These are phyloP conservation scores for Elsinoe batatas DNA, from an alignment of 2,329 filamentous ascomycete genomes.

Conservation along the genomic window DNA sequence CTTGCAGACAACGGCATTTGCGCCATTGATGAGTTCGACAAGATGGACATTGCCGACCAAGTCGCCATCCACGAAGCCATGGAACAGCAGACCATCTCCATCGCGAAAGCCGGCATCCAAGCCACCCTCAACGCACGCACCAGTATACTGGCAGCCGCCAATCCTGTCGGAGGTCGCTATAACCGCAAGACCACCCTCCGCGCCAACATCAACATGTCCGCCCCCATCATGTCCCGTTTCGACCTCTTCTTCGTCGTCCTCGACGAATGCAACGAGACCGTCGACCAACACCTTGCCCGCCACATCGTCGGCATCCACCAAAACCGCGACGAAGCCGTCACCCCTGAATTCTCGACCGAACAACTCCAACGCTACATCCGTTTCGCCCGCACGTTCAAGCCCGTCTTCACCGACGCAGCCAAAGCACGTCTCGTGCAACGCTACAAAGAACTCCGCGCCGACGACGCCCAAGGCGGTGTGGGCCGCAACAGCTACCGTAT, in stretches of 20 bases:
- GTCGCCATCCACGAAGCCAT: constrained; percentile 99
- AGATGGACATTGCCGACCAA: constrained; percentile 96
- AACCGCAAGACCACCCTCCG: constrained; percentile 91
- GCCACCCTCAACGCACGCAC: constrained; percentile 93
- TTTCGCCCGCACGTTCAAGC: constrained; percentile 88
- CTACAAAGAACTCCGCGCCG: constrained; percentile 89
- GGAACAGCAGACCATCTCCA: constrained; percentile 99
- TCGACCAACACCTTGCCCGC: constrained; percentile 82
- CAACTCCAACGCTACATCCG: constrained; percentile 95
- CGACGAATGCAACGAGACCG: constrained; percentile 87
- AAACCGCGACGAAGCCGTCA: constrained; percentile 79
- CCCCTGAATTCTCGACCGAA: constrained; percentile 91
- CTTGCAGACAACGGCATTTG: constrained; percentile 93
- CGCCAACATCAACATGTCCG: constrained; percentile 96
- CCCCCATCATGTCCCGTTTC: constrained; percentile 98
- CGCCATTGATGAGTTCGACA: constrained; percentile 98
- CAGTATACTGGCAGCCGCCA: constrained; percentile 89
- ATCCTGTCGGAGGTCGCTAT: constrained; percentile 92
- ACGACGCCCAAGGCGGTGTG: constrained; percentile 88
- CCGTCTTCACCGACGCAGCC: constrained; percentile 81
- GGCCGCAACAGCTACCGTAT: constrained; percentile 95
- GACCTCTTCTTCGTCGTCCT: constrained; percentile 97
- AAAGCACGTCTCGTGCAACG: constrained; percentile 76
- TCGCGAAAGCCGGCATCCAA: constrained; percentile 96
- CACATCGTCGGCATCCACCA: constrained; percentile 95